Percentiles rank a stretch among this genome's conserved stretches.
phyloP scores from a whole-genome alignment of 2,329 filamentous ascomycete genomes.

The Neofusicoccum sp. region DNA sequence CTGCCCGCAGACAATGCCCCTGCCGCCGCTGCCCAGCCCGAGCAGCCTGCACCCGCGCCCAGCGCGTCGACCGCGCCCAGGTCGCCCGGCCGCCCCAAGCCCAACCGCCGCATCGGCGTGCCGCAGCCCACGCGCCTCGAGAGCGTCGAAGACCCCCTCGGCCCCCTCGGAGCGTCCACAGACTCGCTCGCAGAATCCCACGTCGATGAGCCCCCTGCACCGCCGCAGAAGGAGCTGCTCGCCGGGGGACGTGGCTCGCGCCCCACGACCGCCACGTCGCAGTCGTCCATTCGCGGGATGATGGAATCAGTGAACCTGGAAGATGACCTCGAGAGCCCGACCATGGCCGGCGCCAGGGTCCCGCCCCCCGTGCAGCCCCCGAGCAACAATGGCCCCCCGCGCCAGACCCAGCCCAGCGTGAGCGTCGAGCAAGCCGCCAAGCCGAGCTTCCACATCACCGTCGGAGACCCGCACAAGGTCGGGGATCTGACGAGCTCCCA shows the following conservation, averaged over 20 bases:
- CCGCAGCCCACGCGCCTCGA: slow-evolving; percentile 76
- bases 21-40: slow-evolving; percentile 20
- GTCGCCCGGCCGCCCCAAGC: slow-evolving; percentile 45
- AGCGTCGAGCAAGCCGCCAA: slow-evolving; percentile 92
- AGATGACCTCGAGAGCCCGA: slow-evolving; percentile 56
- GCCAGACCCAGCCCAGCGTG: slow-evolving; percentile 70
- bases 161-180: slow-evolving; percentile 69
- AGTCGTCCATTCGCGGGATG: slow-evolving; percentile 51
- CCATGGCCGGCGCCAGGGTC: slow-evolving; percentile 55
- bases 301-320: slow-evolving; percentile 70
- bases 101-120: slow-evolving; percentile 57
- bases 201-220: slow-evolving; percentile 63
- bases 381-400: slow-evolving; percentile 45
- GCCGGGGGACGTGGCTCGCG: slow-evolving; percentile 50
- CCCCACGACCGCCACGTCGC: slow-evolving; percentile 53
- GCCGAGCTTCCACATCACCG: slow-evolving; percentile 83
- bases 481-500: slow-evolving; percentile 95
- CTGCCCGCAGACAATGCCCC: slow-evolving; percentile 3
- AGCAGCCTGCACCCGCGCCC: slow-evolving; percentile 29
- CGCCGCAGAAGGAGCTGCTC: slow-evolving; percentile 58
- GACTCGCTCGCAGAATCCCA: slow-evolving; percentile 44
- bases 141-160: slow-evolving; percentile 72
- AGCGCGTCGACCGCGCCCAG: slow-evolving; percentile 43
- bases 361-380: slow-evolving; percentile 62
- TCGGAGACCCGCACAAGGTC: slow-evolving; percentile 97